Percentiles rank a stretch among this genome's conserved stretches.
phyloP scores from a whole-genome alignment of 805 yeast genomes.

The Kodamaea restingae region DNA sequence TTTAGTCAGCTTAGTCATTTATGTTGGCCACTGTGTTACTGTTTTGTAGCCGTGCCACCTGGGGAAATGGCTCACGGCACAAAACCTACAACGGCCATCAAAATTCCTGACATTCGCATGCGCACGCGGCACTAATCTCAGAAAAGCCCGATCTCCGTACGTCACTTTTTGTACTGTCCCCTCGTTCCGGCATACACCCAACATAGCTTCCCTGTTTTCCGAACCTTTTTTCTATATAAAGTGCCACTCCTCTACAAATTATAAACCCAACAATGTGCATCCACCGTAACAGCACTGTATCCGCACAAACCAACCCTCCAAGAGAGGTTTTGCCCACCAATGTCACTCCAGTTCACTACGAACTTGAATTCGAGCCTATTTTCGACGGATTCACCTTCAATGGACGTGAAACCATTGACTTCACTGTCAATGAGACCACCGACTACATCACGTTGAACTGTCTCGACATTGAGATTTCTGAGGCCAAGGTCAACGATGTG shows the following conservation, averaged over 20 bases:
- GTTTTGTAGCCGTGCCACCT: too few species aligned
- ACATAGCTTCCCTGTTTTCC: background rate
- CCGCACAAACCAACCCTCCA: slow-evolving; percentile 13
- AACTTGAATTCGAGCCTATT: slow-evolving; percentile 38
- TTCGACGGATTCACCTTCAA: slow-evolving; percentile 55
- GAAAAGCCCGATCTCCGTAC: too few species aligned
- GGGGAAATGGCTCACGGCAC: background rate
- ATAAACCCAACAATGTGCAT: slow-evolving; percentile 3
- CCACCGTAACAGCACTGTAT: slow-evolving; percentile 2
- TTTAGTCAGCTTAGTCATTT: too few species aligned
- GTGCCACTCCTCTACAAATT: background rate
- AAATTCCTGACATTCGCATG: too few species aligned
- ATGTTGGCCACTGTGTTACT: too few species aligned
- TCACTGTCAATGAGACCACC: slow-evolving; percentile 48
- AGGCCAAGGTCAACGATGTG: slow-evolving; percentile 38
- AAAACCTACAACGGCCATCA: too few species aligned
- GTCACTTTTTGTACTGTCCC: too few species aligned
- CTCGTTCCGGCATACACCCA: too few species aligned
- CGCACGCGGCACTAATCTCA: too few species aligned
- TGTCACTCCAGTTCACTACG: slow-evolving; percentile 40
- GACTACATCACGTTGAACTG: slow-evolving; percentile 53
- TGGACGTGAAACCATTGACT: slow-evolving; percentile 53
- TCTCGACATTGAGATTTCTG: slow-evolving; percentile 58
- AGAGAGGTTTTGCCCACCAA: slow-evolving; percentile 43
- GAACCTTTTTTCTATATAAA: background rate